Conservation (phyloP, 2,329 filamentous ascomycete genomes). For the Fusarium coffeatum region DNA sequence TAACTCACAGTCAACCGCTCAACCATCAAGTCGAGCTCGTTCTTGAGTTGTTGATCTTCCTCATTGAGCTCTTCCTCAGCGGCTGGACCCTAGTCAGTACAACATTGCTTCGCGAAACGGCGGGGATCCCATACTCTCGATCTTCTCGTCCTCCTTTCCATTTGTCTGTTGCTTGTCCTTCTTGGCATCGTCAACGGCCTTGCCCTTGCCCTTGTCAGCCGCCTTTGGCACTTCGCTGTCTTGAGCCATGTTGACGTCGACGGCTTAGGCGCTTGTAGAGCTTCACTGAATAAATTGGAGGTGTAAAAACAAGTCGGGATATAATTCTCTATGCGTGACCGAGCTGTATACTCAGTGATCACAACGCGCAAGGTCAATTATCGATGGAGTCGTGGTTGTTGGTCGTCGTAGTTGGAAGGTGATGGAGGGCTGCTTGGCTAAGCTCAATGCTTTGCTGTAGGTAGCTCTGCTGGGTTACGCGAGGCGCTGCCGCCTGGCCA, state of each 20-base stretch:
- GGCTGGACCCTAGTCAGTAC: constrained; percentile 46
- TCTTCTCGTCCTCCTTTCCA: constrained; percentile 78
- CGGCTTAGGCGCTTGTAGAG: constrained; percentile 46
- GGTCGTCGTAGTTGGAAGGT: constrained; percentile 52
- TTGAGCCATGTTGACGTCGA: constrained; percentile 81
- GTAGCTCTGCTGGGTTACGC: constrained; percentile 58
- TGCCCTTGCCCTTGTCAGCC: constrained; percentile 96
- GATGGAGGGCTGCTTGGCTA: constrained; percentile 53
- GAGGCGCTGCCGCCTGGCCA: constrained; percentile 58
- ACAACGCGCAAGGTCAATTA: constrained; percentile 28
- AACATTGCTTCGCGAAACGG: constrained; percentile 19
- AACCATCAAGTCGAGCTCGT: constrained; percentile 96
- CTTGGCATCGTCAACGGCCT: constrained; percentile 78
- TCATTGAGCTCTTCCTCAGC: constrained; percentile 90
- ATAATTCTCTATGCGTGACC: constrained; percentile 9
- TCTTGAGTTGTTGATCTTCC: constrained; percentile 98
- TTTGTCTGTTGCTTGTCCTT: constrained; percentile 77
- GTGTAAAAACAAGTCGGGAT: constrained; percentile 9
- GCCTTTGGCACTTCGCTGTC: constrained; percentile 87
- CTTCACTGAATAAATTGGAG: constrained; percentile 38
- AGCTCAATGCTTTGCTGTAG: constrained; percentile 51
- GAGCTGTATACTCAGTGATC: constrained; percentile 20
- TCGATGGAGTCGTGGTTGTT: constrained; percentile 39
- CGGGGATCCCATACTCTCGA: constrained; percentile 55
- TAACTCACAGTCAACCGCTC: constrained; percentile 84